Evolutionary conservation across 2,329 filamentous ascomycete genomes (phyloP), one percentile per base, ranked within the genome.

Genomic region (Pseudogymnoascus sp.): DNA sequence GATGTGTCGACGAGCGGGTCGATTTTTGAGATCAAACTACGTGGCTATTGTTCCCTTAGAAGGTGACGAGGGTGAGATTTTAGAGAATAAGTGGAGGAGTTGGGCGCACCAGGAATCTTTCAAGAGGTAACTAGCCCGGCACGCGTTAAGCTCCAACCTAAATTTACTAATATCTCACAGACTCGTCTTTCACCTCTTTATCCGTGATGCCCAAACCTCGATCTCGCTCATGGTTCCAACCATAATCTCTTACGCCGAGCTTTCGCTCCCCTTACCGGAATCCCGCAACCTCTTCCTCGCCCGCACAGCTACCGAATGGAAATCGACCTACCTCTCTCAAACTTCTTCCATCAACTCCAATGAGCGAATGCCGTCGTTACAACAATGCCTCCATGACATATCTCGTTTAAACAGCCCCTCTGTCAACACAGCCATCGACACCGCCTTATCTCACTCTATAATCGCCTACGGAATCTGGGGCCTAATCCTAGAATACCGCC

Each of bases 91-190:
- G 68, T 91, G 88, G 88, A 78, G 75, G 62, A 73, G 74, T 23
- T 91, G 87, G 87, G 78, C 83, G 12, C 78, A 83, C 55, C 77
- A 82, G 64, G 87, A 90, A 69, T 85, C 83, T 2, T 88, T 83
- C 75, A 88, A 89, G 70, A 80, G 86, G 75, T 82, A 65, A 61
- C 10, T 43, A 21, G 10, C 10, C 68, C 65, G 33, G 12, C 23
- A 33, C 11, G 26, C 21, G 11, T 43, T 11, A 8, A 26, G 29
- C 2, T 52, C 11, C 3, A 33, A 14, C 12, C 29, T 16, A 68
- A 61, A 66, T 59, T 62, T 41, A 60, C 37, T 61, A 11, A 66
- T 41, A 11, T 10, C 19, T 55, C 26, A 59, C 43, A 81, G 82
- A 37, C 80, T 91, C 2, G 82, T 83, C 2, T 85, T 88, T 64